Base-by-base conservation (phyloP, 495 filamentous ascomycete genomes). In the Penicillium canariense region DNA sequence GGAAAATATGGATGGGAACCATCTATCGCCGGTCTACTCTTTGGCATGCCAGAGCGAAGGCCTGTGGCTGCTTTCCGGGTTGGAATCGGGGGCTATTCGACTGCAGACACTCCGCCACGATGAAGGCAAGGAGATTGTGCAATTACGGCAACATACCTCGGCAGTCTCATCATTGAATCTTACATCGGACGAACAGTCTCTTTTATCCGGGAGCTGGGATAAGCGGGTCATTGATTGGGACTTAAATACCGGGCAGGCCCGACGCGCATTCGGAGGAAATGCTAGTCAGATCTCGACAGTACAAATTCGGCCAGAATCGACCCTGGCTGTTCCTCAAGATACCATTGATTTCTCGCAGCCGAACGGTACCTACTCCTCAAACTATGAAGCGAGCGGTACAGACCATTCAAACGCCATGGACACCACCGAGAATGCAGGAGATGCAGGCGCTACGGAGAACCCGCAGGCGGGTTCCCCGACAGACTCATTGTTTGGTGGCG, bases 201-300 rank as follows among this genome's bases (percentile, higher is more conserved):
- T 97, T 32, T 75, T 99, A 3, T 96, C 91, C 12, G 94, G 94
- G 2, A 92, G 91, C 71, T 99, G 94, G 94, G 94, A 99, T 67
- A 96, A 96, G 71, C 84, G 80, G 15, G 84, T 97, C 7, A 83
- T 89, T 45, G 91, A 99, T 63, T 99, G 94, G 94, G 94, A 99
- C 65, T 68, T 99, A 28, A 90, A 97, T 59, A 94, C 85, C 3
- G 95, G 95, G 4, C 81, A 88, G 60, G 76, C 87, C 14, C 81
- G 83, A 45, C 84, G 90, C 25, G 77, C 77, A 12, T 99, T 91
- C 61, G 81, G 84, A 35, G 84, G 87, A 20, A 88, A 80, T 58
- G 89, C 87, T 4, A 77, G 87, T 1, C 94, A 99, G 62, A 90
- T 99, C 48, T 93, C 88, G 11, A 81, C 90, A 10, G 82, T 99